Evolutionary conservation across 225 moss, liverwort and hornwort genomes (phyloP), one percentile per base, ranked within the genome.

Genomic region (Rhytidiadelphus loreus): DNA sequence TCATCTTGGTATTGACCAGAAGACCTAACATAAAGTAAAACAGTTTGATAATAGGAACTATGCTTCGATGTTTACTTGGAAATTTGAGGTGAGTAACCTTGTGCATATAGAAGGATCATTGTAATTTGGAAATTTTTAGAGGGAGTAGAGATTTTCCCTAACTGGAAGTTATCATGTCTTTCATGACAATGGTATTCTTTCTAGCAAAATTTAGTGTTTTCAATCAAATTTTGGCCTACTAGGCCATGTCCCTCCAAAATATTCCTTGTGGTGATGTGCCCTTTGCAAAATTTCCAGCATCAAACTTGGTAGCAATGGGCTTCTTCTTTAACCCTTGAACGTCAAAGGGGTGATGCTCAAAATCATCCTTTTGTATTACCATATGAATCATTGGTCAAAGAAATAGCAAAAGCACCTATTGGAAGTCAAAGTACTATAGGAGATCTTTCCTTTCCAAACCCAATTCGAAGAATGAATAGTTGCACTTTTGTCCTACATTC

Each of bases 231-330:
- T 46, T 46, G 30, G 29, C 46, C 33, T 50, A 20, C 8, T 50
- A 32, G 21, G 50, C 13, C 13, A 74, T 12, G 7, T 20, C 12
- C 4, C 11, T 30, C 32, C 8, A 13, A 32, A 50, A 46, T 7
- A 17, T 32, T 8, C 21, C 7, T 32, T 12, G 4, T 32, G n/a
- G n/a, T n/a, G n/a, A n/a, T n/a, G n/a, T n/a, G n/a, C 8, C 0
- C 1, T 0, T 70, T 70, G 14, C 41, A 41, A 70, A 70, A 24
- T 41, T 70, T 43, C 3, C 3, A 71, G 26, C 26, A 71, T 26
- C 41, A 26, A 71, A 8, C 16, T 26, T 71, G 15, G 9, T 9
- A 25, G 71, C 16, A 25, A 41, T 70, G 25, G 15, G 0, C 0
- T 69, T 4, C 1, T 68, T 32, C 2, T 62, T n/a, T n/a, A n/a